These are phyloP conservation scores for Russula foetens DNA, from an alignment of 768 basidiomycete species.

Conservation along the genomic window DNA sequence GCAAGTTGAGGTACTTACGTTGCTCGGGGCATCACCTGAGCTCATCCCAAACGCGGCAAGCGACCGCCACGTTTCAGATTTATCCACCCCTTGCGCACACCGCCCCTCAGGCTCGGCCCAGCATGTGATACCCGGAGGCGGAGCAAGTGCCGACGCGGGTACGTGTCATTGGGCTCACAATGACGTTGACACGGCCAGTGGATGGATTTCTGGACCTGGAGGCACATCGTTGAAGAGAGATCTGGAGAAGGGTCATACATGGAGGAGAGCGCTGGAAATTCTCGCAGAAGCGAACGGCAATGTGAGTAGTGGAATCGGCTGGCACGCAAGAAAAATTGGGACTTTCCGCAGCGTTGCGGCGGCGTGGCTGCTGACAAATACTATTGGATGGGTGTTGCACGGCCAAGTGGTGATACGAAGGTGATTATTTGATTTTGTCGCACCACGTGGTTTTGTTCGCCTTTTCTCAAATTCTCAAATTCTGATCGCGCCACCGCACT, in stretches of 20 bases:
- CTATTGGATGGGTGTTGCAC: conserved; percentile 44
- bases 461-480: too few species aligned
- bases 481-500: too few species aligned
- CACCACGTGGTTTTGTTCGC: too few species aligned
- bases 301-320: conserved; percentile 86
- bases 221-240: conserved; percentile 34
- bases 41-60: conserved; percentile 51
- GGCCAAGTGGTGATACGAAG: too few species aligned
- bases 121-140: conserved; percentile 25
- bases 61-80: conserved; percentile 73
- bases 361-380: conserved; percentile 1
- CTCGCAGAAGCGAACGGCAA: conserved; percentile 79
- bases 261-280: conserved; percentile 60
- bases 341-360: neutral
- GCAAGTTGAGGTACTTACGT: conserved; percentile 79
- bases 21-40: conserved; percentile 55
- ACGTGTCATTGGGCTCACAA: conserved; percentile 81
- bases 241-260: conserved; percentile 45
- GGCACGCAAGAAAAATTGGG: conserved; percentile 85
- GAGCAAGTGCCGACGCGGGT: conserved; percentile 56
- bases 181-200: conserved; percentile 78
- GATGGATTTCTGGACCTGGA: conserved; percentile 52
- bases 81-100: conserved; percentile 71
- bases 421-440: too few species aligned
- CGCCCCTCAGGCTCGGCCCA: conserved; percentile 64